Percentiles rank a stretch among this genome's conserved stretches.
phyloP scores from a whole-genome alignment of 2,329 filamentous ascomycete genomes.

The Fusarium luffae region DNA sequence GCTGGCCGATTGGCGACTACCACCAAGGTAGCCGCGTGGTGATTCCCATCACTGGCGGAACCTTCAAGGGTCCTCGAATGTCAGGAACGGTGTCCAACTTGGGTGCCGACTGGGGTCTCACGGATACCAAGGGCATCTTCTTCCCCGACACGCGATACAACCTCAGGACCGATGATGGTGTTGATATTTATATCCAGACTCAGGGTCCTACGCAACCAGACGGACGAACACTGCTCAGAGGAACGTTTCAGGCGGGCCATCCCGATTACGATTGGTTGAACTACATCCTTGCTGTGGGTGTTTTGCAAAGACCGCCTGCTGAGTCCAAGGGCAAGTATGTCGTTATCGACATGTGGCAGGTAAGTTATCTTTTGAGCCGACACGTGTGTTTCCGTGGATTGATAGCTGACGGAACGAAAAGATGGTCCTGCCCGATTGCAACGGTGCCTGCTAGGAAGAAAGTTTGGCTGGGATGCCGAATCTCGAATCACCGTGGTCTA shows the following conservation, averaged over 20 bases:
- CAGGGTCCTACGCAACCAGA: constrained; percentile 52
- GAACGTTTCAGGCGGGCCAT: constrained; percentile 51
- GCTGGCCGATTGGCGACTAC: constrained; percentile 41
- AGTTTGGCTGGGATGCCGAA: not conserved
- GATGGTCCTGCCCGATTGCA: constrained; percentile 26
- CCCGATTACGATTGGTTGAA: constrained; percentile 54
- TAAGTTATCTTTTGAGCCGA: not conserved
- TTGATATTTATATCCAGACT: constrained; percentile 52
- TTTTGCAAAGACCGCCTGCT: constrained; percentile 22
- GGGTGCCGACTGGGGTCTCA: constrained; percentile 54
- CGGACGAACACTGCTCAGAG: constrained; percentile 40
- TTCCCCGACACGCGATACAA: constrained; percentile 54
- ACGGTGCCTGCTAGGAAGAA: constrained; percentile 10
- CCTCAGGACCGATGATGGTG: constrained; percentile 53
- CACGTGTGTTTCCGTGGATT: accelerated
- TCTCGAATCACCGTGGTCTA: not conserved
- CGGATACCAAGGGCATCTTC: constrained; percentile 51
- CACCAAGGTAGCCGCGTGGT: constrained; percentile 39
- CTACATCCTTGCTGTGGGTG: constrained; percentile 45
- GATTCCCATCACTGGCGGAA: constrained; percentile 51
- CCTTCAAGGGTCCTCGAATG: constrained; percentile 51
- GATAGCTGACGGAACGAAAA: not conserved
- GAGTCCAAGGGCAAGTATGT: constrained; percentile 38
- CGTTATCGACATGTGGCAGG: constrained; percentile 44
- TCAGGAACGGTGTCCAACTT: constrained; percentile 46